Percentiles rank a stretch among this genome's conserved stretches.
These are phyloP conservation scores for Mimosa pudica DNA, from an alignment of 306 rosid species.

Conservation along the genomic window DNA sequence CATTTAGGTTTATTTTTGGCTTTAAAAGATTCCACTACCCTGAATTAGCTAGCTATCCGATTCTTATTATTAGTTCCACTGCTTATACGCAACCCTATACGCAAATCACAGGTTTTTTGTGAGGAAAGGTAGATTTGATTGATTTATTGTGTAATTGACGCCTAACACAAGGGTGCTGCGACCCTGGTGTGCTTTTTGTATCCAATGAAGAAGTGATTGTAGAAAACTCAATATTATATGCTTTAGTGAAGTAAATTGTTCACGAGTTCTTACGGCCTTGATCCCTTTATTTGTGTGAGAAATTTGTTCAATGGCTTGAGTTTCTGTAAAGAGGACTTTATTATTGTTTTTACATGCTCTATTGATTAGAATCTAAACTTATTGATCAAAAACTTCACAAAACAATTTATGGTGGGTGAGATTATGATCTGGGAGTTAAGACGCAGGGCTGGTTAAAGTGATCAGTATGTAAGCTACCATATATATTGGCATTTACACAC, in stretches of 20 bases:
- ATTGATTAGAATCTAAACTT: not conserved
- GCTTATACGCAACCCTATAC: constrained; percentile 42
- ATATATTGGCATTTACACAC: not conserved
- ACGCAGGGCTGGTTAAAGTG: not conserved
- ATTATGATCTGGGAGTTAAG: not conserved
- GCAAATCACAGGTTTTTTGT: constrained; percentile 37
- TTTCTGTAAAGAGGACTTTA: not conserved
- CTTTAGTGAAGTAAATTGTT: not conserved
- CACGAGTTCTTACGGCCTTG: not conserved
- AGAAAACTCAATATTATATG: constrained; percentile 32
- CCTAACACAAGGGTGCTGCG: constrained; percentile 48
- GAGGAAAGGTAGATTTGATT: constrained; percentile 37
- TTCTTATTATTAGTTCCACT: constrained; percentile 40
- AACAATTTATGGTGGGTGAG: not conserved
- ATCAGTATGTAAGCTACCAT: not conserved
- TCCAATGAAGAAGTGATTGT: constrained; percentile 32
- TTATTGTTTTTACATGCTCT: not conserved
- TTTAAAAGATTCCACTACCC: constrained; percentile 37
- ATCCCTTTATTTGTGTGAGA: not conserved
- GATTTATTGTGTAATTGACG: constrained; percentile 52
- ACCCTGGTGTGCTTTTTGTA: constrained; percentile 33
- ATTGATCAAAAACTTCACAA: not conserved
- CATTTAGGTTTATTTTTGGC: constrained; percentile 34
- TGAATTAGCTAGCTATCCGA: constrained; percentile 32
- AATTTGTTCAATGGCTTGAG: not conserved